Evolutionary conservation across 2,329 filamentous ascomycete genomes (phyloP).

Genomic region (Coniochaeta hoffmannii): DNA sequence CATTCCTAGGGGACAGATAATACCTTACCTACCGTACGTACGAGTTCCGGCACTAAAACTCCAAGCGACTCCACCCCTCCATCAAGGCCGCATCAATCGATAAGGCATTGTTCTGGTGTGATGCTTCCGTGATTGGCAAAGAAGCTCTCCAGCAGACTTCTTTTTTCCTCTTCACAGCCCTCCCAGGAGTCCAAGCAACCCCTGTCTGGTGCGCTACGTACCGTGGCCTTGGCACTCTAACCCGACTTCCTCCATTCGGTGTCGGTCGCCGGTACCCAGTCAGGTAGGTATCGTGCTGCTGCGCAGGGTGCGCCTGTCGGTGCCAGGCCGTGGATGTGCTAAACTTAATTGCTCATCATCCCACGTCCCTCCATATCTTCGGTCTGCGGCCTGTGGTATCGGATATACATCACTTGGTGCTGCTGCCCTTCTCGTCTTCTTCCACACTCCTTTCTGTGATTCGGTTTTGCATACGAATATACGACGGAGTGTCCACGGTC

Average conservation of each 20-base stretch:
- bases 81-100: neutral
- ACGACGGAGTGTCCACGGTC: neutral
- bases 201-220: neutral
- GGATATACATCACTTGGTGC: neutral
- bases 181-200: neutral
- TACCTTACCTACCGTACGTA: neutral
- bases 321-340: neutral
- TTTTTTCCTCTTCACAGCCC: neutral
- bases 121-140: slow-evolving; percentile 1
- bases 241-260: neutral
- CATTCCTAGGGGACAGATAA: neutral
- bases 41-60: too few relatives aligned
- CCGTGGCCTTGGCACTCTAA: neutral
- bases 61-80: neutral
- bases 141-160: neutral
- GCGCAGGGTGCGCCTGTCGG: too few relatives aligned
- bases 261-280: neutral
- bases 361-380: neutral
- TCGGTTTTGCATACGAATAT: neutral
- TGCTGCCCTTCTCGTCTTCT: neutral
- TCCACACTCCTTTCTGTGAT: neutral
- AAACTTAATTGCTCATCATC: slow-evolving; percentile 2
- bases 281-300: neutral
- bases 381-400: neutral
- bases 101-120: neutral